Evolutionary conservation across 2,329 filamentous ascomycete genomes (phyloP).

Genomic region (Paramyrothecium sp.): DNA sequence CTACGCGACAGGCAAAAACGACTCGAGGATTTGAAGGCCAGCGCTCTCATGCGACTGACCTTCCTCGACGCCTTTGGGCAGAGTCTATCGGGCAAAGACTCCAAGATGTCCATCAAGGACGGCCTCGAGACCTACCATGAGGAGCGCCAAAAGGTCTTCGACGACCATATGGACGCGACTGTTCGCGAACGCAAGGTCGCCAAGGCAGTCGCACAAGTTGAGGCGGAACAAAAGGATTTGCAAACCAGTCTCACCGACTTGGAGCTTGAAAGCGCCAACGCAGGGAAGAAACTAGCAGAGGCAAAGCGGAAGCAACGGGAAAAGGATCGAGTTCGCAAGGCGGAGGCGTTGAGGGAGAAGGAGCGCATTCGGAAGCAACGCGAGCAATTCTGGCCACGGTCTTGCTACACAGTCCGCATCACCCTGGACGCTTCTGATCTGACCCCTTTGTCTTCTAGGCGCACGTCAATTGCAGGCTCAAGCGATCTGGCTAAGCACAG

Average conservation of each 20-base stretch:
- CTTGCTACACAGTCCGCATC: slow-evolving; percentile 46
- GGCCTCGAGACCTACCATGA: neutral
- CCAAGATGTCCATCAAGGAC: neutral
- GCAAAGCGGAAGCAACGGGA: neutral
- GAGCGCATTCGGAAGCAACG: slow-evolving; percentile 40
- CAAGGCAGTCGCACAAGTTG: neutral
- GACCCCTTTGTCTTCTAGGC: slow-evolving; percentile 26
- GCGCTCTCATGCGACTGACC: neutral
- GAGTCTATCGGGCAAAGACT: neutral
- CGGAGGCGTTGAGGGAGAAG: neutral
- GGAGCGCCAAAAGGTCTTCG: neutral
- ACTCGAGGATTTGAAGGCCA: neutral
- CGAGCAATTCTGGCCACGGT: slow-evolving; percentile 46
- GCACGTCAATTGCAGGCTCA: neutral
- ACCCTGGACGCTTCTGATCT: slow-evolving; percentile 42
- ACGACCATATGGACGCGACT: neutral
- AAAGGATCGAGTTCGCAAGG: neutral
- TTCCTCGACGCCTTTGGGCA: neutral
- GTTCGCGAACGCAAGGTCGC: neutral
- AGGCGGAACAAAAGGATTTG: neutral
- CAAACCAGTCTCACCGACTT: neutral
- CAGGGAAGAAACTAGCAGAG: neutral
- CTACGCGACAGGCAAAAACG: neutral
- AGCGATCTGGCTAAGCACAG: neutral
- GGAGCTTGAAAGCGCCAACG: neutral